These are phyloP conservation scores for Eucalyptus melliodora DNA, from an alignment of 345 rosid genomes.

Conservation along the genomic window DNA sequence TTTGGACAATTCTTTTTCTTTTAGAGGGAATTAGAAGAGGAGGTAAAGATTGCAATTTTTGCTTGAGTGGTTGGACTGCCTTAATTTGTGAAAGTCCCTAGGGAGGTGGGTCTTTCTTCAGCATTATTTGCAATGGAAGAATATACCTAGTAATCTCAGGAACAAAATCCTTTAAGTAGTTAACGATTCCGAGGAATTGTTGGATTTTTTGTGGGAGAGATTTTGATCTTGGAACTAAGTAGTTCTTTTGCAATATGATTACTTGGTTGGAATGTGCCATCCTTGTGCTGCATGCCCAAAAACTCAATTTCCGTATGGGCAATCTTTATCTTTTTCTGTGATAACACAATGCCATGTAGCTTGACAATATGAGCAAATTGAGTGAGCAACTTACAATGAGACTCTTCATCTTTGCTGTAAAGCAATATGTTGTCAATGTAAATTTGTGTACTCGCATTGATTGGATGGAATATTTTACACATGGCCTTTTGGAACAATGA, in stretches of 20 bases:
- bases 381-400: background rate
- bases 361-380: background rate
- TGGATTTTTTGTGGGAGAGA: background rate
- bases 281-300: background rate
- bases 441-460: background rate
- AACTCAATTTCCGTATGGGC: rapidly evolving
- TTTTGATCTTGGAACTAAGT: background rate
- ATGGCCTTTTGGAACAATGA: background rate
- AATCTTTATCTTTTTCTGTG: background rate
- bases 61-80: background rate
- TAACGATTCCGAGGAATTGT: background rate
- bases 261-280: background rate
- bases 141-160: background rate
- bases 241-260: background rate
- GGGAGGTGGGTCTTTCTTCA: background rate
- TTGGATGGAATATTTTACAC: background rate
- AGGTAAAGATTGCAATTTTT: no score
- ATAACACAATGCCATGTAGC: background rate
- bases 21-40: no score
- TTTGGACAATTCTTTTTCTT: no score
- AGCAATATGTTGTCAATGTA: background rate
- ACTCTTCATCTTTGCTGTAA: background rate
- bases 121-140: background rate
- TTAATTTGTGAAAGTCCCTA: background rate
- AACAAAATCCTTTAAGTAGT: background rate